Base-by-base conservation (phyloP, 2,329 filamentous ascomycete genomes). In the Fusarium succisae region DNA sequence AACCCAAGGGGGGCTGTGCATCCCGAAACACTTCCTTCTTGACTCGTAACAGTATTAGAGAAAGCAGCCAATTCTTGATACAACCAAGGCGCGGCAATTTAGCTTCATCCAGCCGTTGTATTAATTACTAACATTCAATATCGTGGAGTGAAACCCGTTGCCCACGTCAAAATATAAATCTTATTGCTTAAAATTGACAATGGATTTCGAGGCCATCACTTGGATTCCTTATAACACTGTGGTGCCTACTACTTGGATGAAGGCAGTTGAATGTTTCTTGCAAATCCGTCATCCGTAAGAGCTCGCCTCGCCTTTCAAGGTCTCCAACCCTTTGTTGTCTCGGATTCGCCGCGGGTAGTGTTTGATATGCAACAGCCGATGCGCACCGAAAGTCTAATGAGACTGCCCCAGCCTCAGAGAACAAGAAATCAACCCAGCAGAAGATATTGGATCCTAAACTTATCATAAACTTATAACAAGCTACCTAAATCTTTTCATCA, bases 1-100 rank as follows among this genome's bases (percentile, higher is more conserved):
- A 68, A 69, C 65, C 64, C 45, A 47, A 64, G 37, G 55, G 39
- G 39, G 70, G 70, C 70, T 73, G 70, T 73, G 70, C 59, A 73
- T 60, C 38, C 55, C 57, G 50, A 55, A 35, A 69, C 66, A 69
- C 64, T 53, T 51, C 35, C 26, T 59, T 59, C 43, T 53, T 59
- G 35, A 53, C 56, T 53, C 56, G 37, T 59, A 28, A 48, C 30
- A 47, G 43, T 50, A n/a, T 38, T 59, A 37, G 28, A 59, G 41
- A 66, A 45, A 43, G 63, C 22, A 50, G 48, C 63, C 47, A 45
- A 32, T 45, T 32, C 30, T 59, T 26, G 8, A 13, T 35, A 51
- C 17, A 35, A 17, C 32, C 14, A 28, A 50, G 20, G 26, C 43
- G 14, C 8, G 24, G 32, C 35, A 39, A 9, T 39, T 39, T n/a